Base-by-base conservation (phyloP, 164 flowering plant genomes). In the Chimonanthus salicifolius region DNA sequence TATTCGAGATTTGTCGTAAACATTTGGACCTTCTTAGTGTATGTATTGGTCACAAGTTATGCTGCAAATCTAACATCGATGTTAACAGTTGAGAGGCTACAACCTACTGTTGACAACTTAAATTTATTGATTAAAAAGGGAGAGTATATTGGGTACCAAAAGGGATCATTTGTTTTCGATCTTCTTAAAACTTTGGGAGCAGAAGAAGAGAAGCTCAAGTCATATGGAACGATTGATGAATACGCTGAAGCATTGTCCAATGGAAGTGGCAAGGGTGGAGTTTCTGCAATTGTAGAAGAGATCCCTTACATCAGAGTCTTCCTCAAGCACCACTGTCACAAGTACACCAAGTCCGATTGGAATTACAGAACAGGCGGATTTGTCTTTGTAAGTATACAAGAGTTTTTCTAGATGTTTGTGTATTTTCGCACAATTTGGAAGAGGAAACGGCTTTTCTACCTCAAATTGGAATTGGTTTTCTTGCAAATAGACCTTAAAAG, bases 21-120 rank as follows among this genome's bases (percentile, higher is more conserved):
- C 10, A 4, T 75, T 3, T 80, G 83, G 83, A 15, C 72, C 21
- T 72, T 78, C 64, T 45, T 72, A 58, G 74, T 74, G 5, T 70
- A 72, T 58, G 67, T 80, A 49, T 63, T 80, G 7, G 72, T 64
- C 67, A 75, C 72, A 13, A 74, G 74, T 63, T 80, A 75, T 71
- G 77, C 80, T 0, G 83, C 83, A 15, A 80, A 72, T 71, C 68
- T 80, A 49, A 51, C 83, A 11, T 74, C 83, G 6, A 80, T 78
- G 47, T 33, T 80, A 10, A 80, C 83, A 11, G 80, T 78, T 2
- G 74, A 75, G 44, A 72, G 65, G 46, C n/a, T 75, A 15, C 49
- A 78, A 51, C 79, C 76, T 7, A 64, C 71, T 4, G 44, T 70
- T 15, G 64, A 64, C 6, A 74, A 66, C 65, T 13, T 77, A 58